Base-by-base conservation (phyloP, 1,284 basidiomycete genomes). In the Sparassis latifolia region DNA sequence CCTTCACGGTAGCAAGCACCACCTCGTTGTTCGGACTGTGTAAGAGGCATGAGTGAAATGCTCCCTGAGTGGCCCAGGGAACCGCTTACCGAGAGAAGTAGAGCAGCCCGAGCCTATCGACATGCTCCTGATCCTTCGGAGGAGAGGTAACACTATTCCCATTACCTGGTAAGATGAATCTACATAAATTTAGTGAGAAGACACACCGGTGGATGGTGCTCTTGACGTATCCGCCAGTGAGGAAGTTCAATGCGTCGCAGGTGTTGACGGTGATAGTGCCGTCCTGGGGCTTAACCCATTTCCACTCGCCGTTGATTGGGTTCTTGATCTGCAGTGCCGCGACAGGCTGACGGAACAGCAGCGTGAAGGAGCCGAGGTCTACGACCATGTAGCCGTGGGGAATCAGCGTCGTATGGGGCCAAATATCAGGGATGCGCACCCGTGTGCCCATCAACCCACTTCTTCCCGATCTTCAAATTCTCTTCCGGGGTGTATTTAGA, bases 41-140 rank as follows among this genome's bases (percentile, higher is more conserved):
- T 12, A 27, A 5, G 27, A 6, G 40, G 10, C 28, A 6, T 42
- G 6, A 42, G 40, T 27, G 6, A 38, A 7, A 27, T 28, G 40
- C 33, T 54, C 28, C 12, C 31, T 6, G 44, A 42, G 20, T 2
- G 39, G 48, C 27, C 2, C 33, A 7, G 35, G 35, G 35, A 37
- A 7, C 6, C 40, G 40, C 65, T 29, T 45, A 72, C 69, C 72
- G 67, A 27, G 71, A 74, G 64, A 80, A 79, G 65, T 78, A 79
- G 28, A 80, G 68, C 32, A 80, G 61, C 10, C 77, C 77, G 10
- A 78, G 67, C 5, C 77, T 69, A 55, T 79, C 76, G 52, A 74
- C 71, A 50, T 78, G 72, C 45, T 73, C 68, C 58, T 79, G 78
- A 57, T 80, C 77, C 57, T 73, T 69, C 7, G 76, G 78, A n/a